These are phyloP conservation scores for Xylariaceae sp. DNA, from an alignment of 2,329 filamentous ascomycete genomes.

Conservation along the genomic window DNA sequence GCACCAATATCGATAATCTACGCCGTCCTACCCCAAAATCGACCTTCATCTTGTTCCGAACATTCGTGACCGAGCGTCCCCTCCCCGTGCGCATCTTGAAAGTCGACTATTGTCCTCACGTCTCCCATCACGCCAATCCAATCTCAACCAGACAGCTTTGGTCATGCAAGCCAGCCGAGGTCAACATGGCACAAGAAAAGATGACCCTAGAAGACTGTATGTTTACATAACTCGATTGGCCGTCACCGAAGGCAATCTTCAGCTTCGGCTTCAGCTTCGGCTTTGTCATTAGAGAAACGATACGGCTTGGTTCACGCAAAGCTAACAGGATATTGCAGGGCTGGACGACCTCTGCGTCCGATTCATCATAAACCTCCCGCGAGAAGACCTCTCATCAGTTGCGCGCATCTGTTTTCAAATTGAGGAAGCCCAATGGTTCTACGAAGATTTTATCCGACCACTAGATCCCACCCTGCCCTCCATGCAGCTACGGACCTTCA, in stretches of 20 bases:
- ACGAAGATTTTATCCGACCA: conserved; percentile 97
- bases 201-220: conserved; percentile 89
- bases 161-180: conserved; percentile 33
- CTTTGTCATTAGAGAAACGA: not conserved
- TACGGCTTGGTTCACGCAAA: conserved; percentile 1
- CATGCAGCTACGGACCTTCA: conserved; percentile 80
- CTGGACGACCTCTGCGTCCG: conserved; percentile 96
- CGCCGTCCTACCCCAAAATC: not conserved
- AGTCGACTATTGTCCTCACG: not conserved
- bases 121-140: not conserved
- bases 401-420: conserved; percentile 97
- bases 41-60: not conserved
- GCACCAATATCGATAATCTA: not conserved
- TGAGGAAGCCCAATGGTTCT: conserved; percentile 99
- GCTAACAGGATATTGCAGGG: conserved; percentile 50
- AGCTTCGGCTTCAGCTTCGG: not conserved
- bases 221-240: too few relatives aligned
- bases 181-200: conserved; percentile 69
- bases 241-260: too few relatives aligned
- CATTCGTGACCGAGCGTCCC: conserved; percentile 13
- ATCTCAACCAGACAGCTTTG: conserved; percentile 13
- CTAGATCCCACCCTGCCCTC: conserved; percentile 80
- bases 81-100: conserved; percentile 13
- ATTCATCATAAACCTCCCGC: conserved; percentile 94
- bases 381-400: conserved; percentile 83